Conservation (phyloP, 441 rosid genomes). For the Gossypium gossypioides region DNA sequence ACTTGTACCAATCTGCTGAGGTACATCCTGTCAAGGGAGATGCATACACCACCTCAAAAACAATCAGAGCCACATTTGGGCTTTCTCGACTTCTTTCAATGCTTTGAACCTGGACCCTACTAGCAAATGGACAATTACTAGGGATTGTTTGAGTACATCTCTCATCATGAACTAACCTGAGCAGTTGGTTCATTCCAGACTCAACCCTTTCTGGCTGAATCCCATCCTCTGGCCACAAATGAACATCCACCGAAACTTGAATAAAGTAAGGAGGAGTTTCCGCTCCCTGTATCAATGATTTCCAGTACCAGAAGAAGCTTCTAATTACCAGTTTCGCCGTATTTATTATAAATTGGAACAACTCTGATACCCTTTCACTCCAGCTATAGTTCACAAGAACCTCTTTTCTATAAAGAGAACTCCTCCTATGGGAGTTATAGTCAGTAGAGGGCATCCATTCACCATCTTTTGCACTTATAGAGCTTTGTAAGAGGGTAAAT, state of each 20-base stretch:
- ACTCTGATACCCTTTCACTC: constrained; percentile 41
- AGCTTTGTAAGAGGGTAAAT: constrained; percentile 89
- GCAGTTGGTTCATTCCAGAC: constrained; percentile 78
- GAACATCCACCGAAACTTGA: constrained; percentile 89
- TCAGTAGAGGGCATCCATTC: constrained; percentile 73
- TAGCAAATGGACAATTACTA: constrained; percentile 61
- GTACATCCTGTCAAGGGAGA: constrained; percentile 61
- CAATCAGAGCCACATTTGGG: constrained; percentile 72
- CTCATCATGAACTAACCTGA: constrained; percentile 63
- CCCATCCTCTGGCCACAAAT: constrained; percentile 91
- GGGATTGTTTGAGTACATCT: constrained; percentile 53
- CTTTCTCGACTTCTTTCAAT: constrained; percentile 78
- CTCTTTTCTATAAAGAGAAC: constrained; percentile 42
- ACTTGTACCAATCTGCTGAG: constrained; percentile 74
- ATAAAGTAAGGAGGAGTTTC: constrained; percentile 98
- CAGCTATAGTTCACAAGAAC: constrained; percentile 42
- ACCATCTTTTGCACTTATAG: constrained; percentile 92
- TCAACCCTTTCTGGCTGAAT: constrained; percentile 96
- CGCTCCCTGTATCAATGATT: constrained; percentile 83
- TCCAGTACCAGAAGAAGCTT: constrained; percentile 69
- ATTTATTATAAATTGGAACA: constrained; percentile 36
- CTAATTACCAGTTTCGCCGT: constrained; percentile 44
- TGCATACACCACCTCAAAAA: constrained; percentile 85
- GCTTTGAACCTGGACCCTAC: constrained; percentile 91
- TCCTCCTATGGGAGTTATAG: constrained; percentile 38